Evolutionary conservation across 805 yeast genomes (phyloP).

Genomic region (Saitoella complicata): DNA sequence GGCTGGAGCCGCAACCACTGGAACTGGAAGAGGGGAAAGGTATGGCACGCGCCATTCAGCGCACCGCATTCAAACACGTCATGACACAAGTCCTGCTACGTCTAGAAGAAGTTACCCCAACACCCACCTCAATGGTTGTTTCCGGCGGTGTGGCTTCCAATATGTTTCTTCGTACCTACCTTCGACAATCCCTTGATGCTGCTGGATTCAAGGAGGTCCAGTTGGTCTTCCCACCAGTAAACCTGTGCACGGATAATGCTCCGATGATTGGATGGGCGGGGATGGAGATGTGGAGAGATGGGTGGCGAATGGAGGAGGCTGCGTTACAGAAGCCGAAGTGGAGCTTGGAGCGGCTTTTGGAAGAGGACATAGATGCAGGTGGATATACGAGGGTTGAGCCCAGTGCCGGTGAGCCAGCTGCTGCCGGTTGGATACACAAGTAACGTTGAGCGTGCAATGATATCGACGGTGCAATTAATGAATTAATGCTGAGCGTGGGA

Average conservation of each 20-base stretch:
- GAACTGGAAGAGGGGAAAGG: slow-evolving; percentile 4
- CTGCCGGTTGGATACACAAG: no score
- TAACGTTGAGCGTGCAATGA: no score
- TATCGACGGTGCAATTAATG: no score
- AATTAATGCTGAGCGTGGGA: no score
- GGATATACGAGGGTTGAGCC: no score
- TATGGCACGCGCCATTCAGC: slow-evolving; percentile 30
- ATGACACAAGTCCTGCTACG: slow-evolving; percentile 44
- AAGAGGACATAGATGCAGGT: no score
- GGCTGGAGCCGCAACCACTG: slow-evolving; percentile 4
- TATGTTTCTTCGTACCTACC: slow-evolving; percentile 29
- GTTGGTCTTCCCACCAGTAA: slow-evolving; percentile 51
- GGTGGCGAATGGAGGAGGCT: background rate
- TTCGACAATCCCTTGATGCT: slow-evolving; percentile 16
- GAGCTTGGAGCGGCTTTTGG: no score
- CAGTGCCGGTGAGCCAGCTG: no score
- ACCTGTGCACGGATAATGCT: slow-evolving; percentile 84
- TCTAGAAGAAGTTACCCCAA: slow-evolving; percentile 15
- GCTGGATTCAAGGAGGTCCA: slow-evolving; percentile 4
- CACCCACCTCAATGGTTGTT: slow-evolving; percentile 33
- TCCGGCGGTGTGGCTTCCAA: slow-evolving; percentile 94
- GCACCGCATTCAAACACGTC: slow-evolving; percentile 55
- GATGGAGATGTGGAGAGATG: slow-evolving; percentile 54
- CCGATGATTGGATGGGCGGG: slow-evolving; percentile 98
- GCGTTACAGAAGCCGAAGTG: no score